Evolutionary conservation across 306 rosid species (phyloP), one percentile per base, ranked within the genome.

Genomic region (Albizia julibrissin): DNA sequence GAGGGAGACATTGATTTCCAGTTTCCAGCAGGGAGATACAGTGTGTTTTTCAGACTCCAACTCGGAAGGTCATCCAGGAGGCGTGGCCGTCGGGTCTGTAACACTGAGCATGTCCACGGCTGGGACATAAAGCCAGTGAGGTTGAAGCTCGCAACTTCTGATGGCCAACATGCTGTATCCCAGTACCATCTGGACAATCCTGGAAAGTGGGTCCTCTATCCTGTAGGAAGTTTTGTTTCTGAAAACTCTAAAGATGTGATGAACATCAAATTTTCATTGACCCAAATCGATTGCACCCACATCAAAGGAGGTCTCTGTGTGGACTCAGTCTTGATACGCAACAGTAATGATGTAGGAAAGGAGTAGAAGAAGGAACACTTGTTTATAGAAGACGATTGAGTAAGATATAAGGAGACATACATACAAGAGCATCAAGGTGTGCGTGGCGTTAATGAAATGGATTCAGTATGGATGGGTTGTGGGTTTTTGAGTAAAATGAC

Each of bases 271-370:
- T 94, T 90, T 49, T 91, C 93, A 3, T 83, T 90, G 81, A 81
- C 91, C 29, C 98, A 94, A 86, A 94, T 94, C 10, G 98, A 94
- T 71, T 94, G 98, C 69, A 94, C 98, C 0, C 98, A 94, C 88
- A 91, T 89, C 62, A 94, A 94, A 90, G 98, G 98, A 16, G 98
- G 98, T 24, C 84, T 94, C 58, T 93, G 94, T 87, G 89, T 94
- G 26, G 97, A 94, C 82, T 90, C 95, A 79, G 92, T 93, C 27
- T 82, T 91, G 42, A 88, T 94, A 78, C 79, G 74, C 69, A 91
- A 85, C 26, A 71, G 83, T 67, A 70, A 83, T 59, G 82, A 84
- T 59, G 84, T 81, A 50, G 79, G 76, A 56, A 75, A 83, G 82
- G 78, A 79, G 49, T 50, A 72, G 87, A 79, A 8, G 40, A 16